These are phyloP conservation scores for Plantago elongata DNA, from an alignment of 257 asterid species.

Conservation along the genomic window DNA sequence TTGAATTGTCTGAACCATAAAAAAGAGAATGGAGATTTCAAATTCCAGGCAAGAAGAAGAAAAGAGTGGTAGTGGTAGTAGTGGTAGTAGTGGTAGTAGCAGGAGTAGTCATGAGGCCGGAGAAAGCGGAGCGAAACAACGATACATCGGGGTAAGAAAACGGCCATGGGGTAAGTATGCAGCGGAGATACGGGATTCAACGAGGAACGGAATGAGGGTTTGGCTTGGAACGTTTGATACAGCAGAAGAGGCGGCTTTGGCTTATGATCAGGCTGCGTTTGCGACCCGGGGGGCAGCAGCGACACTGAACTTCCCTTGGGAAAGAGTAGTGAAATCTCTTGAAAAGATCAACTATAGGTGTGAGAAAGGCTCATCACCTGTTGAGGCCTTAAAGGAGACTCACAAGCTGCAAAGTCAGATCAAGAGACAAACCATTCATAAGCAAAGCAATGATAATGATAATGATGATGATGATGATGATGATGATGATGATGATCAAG, in stretches of 20 bases:
- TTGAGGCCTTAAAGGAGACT: conserved; percentile 31
- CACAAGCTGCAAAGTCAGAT: conserved; percentile 17
- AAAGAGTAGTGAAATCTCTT: conserved; percentile 28
- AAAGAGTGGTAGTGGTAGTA: too few species aligned
- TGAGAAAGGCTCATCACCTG: conserved; percentile 33
- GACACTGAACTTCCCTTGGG: conserved; percentile 28
- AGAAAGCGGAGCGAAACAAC: not conserved
- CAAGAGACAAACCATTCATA: not conserved
- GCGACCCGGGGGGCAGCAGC: conserved; percentile 25
- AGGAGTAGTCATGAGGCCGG: too few species aligned
- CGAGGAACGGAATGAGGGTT: conserved; percentile 32
- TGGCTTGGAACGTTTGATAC: conserved; percentile 39
- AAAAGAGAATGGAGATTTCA: too few species aligned
- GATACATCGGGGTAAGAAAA: conserved; percentile 14
- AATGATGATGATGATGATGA: not conserved
- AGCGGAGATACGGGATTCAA: conserved; percentile 38
- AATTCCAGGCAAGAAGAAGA: too few species aligned
- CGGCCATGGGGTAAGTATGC: conserved; percentile 38
- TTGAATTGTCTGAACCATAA: too few species aligned
- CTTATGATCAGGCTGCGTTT: conserved; percentile 39
- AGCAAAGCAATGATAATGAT: not conserved
- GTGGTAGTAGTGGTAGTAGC: too few species aligned
- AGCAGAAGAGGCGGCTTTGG: conserved; percentile 35
- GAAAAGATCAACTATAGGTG: conserved; percentile 25
- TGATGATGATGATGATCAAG: conserved; percentile 9